These are phyloP conservation scores for Stemphylium beticola DNA, from an alignment of 2,329 filamentous ascomycete species.

Conservation along the genomic window DNA sequence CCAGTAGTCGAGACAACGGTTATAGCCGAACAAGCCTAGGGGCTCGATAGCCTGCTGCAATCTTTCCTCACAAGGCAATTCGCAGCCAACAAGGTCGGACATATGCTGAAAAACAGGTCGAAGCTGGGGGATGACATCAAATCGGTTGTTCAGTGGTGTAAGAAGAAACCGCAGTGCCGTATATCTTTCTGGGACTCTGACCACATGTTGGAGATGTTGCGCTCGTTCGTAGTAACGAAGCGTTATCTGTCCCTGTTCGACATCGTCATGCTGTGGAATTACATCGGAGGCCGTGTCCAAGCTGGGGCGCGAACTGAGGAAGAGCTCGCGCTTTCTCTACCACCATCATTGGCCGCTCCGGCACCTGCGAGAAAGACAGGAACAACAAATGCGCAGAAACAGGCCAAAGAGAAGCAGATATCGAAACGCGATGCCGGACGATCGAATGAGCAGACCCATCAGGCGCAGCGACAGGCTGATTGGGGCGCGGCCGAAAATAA, in stretches of 20 bases:
- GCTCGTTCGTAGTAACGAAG: not conserved
- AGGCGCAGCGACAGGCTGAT: too few species aligned
- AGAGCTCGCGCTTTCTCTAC: not conserved
- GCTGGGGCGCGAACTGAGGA: not conserved
- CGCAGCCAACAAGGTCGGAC: too few species aligned
- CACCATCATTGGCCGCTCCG: not conserved
- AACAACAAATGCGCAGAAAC: too few species aligned
- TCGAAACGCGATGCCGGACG: too few species aligned
- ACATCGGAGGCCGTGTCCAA: not conserved
- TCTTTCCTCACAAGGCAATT: too few species aligned
- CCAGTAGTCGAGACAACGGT: too few species aligned
- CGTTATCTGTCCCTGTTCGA: not conserved
- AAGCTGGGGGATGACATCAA: not conserved
- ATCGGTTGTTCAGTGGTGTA: not conserved
- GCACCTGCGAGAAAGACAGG: not conserved
- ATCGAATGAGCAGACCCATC: too few species aligned
- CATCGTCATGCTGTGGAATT: not conserved
- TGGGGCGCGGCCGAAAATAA: too few species aligned
- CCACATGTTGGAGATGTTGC: not conserved
- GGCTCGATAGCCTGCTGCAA: too few species aligned
- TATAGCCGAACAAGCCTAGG: too few species aligned
- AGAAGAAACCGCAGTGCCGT: not conserved
- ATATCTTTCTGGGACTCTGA: not conserved
- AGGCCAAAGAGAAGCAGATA: too few species aligned
- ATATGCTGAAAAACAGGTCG: not conserved